These are phyloP conservation scores for Lepidium africanum DNA, from an alignment of 345 rosid genomes.

Conservation along the genomic window DNA sequence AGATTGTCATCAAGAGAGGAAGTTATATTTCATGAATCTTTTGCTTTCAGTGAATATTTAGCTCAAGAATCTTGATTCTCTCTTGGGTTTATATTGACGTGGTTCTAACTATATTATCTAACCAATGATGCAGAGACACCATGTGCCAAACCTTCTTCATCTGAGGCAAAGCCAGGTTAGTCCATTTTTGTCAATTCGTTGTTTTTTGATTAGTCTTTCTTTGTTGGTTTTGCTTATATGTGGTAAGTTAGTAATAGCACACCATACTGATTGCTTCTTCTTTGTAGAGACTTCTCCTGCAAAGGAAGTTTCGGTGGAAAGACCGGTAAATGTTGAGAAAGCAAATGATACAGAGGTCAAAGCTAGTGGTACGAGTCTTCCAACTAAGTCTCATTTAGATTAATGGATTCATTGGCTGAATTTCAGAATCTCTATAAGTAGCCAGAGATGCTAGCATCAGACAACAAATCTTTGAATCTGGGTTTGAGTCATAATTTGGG, in stretches of 20 bases:
- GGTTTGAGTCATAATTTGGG: background rate
- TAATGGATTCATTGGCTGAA: background rate
- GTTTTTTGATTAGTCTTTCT: background rate
- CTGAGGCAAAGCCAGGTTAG: constrained; percentile 42
- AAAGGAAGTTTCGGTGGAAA: constrained; percentile 12
- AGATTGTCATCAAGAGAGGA: background rate
- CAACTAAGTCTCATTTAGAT: background rate
- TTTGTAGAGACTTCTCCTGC: background rate
- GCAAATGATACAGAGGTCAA: constrained; percentile 34
- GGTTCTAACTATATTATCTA: constrained; percentile 11
- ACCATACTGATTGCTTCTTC: background rate
- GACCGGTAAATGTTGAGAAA: constrained; percentile 30
- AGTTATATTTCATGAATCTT: background rate
- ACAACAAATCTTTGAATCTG: background rate
- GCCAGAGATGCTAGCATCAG: constrained; percentile 1
- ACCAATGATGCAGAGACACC: constrained; percentile 59
- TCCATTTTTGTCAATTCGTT: background rate
- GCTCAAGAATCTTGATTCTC: background rate
- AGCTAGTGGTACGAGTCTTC: constrained; percentile 39
- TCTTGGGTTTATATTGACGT: background rate
- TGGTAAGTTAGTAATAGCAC: background rate
- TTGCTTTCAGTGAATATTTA: background rate
- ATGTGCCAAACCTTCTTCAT: constrained; percentile 45
- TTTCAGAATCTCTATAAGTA: background rate
- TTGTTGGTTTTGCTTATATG: background rate